Percentiles rank a stretch among this genome's conserved stretches.
Conservation (phyloP, 768 basidiomycete species). For the Sporobolomyces roseus region DNA sequence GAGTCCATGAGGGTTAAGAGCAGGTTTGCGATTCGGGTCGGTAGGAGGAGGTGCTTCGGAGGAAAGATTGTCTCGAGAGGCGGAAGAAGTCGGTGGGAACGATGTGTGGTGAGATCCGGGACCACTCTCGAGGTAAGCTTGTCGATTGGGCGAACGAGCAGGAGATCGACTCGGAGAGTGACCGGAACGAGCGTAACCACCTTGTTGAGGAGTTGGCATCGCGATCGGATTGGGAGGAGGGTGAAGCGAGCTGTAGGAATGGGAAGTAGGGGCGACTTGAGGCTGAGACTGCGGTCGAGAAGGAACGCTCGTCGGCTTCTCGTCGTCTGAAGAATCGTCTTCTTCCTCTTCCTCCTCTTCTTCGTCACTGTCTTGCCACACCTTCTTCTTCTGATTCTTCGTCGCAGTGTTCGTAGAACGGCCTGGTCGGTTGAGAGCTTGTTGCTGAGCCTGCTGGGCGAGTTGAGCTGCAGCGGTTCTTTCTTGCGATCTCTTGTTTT, state of each 20-base stretch:
- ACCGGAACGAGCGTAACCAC: background rate
- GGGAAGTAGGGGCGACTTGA: background rate
- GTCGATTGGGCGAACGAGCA: conserved; percentile 18
- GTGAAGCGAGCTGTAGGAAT: conserved; percentile 5
- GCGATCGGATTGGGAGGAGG: conserved; percentile 5
- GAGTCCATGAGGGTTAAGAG: conserved; percentile 56
- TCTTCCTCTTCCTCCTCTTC: conserved; percentile 50
- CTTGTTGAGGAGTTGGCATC: conserved; percentile 6
- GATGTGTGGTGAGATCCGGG: conserved; percentile 67
- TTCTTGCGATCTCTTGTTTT: conserved; percentile 75
- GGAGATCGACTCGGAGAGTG: background rate
- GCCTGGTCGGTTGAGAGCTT: conserved; percentile 53
- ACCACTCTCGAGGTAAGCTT: conserved; percentile 36
- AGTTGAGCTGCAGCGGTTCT: conserved; percentile 78
- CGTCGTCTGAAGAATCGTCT: conserved; percentile 42
- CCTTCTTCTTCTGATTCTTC: conserved; percentile 64
- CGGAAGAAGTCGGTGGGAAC: conserved; percentile 54
- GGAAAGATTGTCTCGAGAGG: conserved; percentile 10
- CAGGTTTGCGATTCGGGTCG: conserved; percentile 24
- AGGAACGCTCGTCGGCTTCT: conserved; percentile 3
- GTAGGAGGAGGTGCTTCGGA: background rate
- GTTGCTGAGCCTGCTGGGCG: conserved; percentile 68
- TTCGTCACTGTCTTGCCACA: conserved; percentile 76
- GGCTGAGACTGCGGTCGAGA: conserved; percentile 17
- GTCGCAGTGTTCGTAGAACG: conserved; percentile 50